These are phyloP conservation scores for Cucurbita ficifolia DNA, from an alignment of 306 rosid genomes.

Conservation along the genomic window DNA sequence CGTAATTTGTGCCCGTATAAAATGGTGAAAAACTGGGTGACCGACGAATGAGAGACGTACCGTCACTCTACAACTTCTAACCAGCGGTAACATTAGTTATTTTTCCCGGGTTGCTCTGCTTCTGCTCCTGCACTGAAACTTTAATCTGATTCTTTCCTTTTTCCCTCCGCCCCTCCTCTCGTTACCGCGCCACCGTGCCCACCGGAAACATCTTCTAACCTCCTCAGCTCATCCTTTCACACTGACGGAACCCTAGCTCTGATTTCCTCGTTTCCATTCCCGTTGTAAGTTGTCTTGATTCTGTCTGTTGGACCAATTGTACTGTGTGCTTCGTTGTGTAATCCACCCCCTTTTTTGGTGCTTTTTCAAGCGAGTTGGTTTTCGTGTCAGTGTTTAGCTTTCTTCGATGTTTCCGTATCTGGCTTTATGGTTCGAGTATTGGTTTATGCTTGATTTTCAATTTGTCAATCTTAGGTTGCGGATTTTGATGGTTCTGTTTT, in stretches of 20 bases:
- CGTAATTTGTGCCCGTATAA: neutral
- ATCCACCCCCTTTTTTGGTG: neutral
- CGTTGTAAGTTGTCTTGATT: neutral
- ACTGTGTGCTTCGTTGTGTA: neutral
- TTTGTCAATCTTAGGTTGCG: neutral
- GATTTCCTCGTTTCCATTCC: neutral
- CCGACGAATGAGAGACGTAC: neutral
- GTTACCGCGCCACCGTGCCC: neutral
- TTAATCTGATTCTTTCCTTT: neutral
- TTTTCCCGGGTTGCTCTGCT: slow-evolving; percentile 1
- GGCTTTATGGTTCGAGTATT: neutral
- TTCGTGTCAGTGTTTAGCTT: neutral
- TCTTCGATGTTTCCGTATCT: neutral
- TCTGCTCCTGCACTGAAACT: neutral
- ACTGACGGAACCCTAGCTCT: slow-evolving; percentile 3
- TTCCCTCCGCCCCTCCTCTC: neutral
- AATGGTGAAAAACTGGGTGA: neutral
- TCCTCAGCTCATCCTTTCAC: neutral
- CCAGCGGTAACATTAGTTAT: neutral
- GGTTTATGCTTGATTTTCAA: neutral
- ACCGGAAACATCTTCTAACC: neutral
- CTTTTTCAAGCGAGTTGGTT: neutral
- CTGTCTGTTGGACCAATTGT: neutral
- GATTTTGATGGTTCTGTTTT: neutral
- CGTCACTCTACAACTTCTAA: neutral